Evolutionary conservation across 2,329 filamentous ascomycete species (phyloP).

Genomic region (Ophiostoma angusticollis): DNA sequence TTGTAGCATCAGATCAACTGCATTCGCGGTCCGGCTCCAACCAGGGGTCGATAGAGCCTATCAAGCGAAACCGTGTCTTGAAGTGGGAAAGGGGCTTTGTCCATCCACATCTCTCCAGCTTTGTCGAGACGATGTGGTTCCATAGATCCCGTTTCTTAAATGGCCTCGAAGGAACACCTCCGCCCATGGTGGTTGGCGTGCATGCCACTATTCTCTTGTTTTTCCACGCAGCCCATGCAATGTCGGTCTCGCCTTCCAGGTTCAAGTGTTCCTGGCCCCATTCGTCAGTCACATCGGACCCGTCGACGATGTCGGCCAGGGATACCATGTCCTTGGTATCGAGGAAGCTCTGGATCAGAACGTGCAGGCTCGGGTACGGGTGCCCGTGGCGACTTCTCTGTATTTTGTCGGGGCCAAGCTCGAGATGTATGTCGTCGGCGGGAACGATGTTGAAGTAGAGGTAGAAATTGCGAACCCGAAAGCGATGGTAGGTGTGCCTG

Average conservation of each 20-base stretch:
- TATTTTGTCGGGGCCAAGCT: no score
- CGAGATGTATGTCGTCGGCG: no score
- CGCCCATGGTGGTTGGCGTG: not conserved
- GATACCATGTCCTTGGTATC: not conserved
- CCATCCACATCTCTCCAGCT: not conserved
- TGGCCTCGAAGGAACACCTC: no score
- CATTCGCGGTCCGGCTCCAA: no score
- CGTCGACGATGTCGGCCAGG: slow-evolving; percentile 1
- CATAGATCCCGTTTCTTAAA: slow-evolving; percentile 1
- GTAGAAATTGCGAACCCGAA: not conserved
- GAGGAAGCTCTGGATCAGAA: not conserved
- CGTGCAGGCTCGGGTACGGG: slow-evolving; percentile 1
- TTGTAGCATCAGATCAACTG: no score
- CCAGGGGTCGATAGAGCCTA: not conserved
- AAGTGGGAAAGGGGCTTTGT: not conserved
- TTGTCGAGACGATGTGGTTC: not conserved
- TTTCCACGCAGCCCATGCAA: not conserved
- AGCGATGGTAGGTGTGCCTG: no score
- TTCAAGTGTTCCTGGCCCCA: not conserved
- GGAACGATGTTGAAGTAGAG: slow-evolving; percentile 1
- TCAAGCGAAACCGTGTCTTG: slow-evolving; percentile 1
- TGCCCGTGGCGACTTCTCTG: not conserved
- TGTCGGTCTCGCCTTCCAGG: slow-evolving; percentile 1
- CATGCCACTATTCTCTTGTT: slow-evolving; percentile 1
- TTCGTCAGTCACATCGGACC: not conserved